Conservation (phyloP, 371 early-diverging fungal species). For the Enteropsectra breve region DNA sequence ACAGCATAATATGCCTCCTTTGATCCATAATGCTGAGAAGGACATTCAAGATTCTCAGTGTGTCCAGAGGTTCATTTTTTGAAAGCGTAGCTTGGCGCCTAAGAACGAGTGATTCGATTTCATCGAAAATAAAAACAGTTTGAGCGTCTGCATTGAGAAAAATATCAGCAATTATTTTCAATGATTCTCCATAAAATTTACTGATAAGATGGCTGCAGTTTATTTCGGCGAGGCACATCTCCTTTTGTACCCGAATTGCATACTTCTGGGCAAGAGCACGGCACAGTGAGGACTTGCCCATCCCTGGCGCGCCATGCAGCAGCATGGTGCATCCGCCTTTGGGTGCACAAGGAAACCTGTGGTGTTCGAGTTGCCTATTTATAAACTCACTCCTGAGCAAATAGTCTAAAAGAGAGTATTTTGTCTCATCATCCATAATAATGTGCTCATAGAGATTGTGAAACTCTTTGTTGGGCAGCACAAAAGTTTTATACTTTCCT, state of each 20-base stretch:
- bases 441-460: too few species aligned
- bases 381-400: too few species aligned
- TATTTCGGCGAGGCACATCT: conserved; percentile 64
- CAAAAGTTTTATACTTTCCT: too few species aligned
- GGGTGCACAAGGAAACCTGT: too few species aligned
- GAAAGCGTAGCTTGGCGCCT: not conserved
- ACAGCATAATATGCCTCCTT: conserved; percentile 15
- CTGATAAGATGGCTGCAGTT: conserved; percentile 65
- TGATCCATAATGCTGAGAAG: conserved; percentile 5
- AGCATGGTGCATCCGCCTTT: conserved; percentile 63
- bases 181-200: conserved; percentile 64
- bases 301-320: conserved; percentile 66
- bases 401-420: too few species aligned
- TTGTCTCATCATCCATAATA: too few species aligned
- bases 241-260: conserved; percentile 62
- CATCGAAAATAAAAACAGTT: conserved; percentile 5
- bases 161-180: conserved; percentile 64
- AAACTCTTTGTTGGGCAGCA: too few species aligned
- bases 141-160: conserved; percentile 55
- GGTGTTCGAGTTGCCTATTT: too few species aligned
- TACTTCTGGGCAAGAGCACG: conserved; percentile 65
- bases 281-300: conserved; percentile 66
- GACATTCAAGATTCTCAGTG: conserved; percentile 7
- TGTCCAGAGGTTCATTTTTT: conserved; percentile 12
- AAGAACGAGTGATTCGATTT: conserved; percentile 9